A percentile compares a stretch with the other conserved stretches of the same genome.
These are phyloP conservation scores for Neurospora sp. DNA, from an alignment of 495 filamentous ascomycete genomes.

Conservation along the genomic window DNA sequence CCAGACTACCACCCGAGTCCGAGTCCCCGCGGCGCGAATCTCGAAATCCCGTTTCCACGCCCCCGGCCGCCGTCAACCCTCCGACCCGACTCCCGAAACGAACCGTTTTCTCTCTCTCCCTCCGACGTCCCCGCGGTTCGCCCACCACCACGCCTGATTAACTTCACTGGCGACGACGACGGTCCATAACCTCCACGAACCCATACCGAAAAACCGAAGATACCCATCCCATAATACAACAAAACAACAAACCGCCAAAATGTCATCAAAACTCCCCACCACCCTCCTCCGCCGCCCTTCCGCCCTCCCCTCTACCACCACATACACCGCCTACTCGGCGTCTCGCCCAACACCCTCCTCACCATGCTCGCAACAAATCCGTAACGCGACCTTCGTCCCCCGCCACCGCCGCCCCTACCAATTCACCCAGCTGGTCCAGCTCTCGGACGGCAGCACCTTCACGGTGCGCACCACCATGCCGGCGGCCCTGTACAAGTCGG, in stretches of 20 bases:
- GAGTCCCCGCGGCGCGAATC: neutral
- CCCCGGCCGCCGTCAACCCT: neutral
- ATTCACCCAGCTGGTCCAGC: constrained; percentile 90
- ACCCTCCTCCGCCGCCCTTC: constrained; percentile 15
- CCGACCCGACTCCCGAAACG: neutral
- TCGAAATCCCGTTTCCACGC: neutral
- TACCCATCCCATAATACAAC: neutral
- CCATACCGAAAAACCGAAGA: neutral
- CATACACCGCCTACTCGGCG: neutral
- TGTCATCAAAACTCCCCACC: constrained; percentile 22
- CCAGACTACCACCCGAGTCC: neutral
- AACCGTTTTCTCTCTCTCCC: neutral
- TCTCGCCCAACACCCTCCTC: constrained; percentile 3
- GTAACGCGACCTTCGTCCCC: constrained; percentile 80
- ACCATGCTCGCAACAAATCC: constrained; percentile 27
- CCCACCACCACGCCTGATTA: neutral
- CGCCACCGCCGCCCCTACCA: constrained; percentile 87
- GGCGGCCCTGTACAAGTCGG: constrained; percentile 58
- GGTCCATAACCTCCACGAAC: neutral
- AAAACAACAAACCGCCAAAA: constrained; percentile 2
- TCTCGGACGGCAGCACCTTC: constrained; percentile 85
- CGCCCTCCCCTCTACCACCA: constrained; percentile 7
- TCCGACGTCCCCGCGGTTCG: neutral
- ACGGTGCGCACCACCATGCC: constrained; percentile 84
- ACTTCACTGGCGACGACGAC: neutral